Percentiles rank a stretch among this genome's conserved stretches.
phyloP scores from a whole-genome alignment of 164 flowering plant genomes.

The Macadamia integrifolia region DNA sequence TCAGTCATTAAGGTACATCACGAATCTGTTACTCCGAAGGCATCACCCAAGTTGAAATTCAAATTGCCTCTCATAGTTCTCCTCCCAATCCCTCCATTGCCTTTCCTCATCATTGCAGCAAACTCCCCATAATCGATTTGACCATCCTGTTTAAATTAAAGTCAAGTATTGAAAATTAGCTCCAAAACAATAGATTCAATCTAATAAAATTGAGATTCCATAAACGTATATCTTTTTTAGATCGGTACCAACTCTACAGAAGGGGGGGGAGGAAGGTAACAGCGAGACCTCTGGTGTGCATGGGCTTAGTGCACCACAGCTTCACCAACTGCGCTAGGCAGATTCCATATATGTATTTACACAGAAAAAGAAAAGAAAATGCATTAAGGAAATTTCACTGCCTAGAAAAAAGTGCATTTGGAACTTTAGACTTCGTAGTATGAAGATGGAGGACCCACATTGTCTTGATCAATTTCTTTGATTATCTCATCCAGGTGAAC shows the following conservation, averaged over 20 bases:
- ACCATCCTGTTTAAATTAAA: slow-evolving; percentile 52
- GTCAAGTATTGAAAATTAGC: slow-evolving; percentile 1
- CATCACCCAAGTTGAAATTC: slow-evolving; percentile 65
- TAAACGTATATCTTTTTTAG: too few species aligned
- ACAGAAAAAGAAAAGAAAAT: neutral
- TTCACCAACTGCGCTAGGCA: too few species aligned
- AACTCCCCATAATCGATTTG: slow-evolving; percentile 78
- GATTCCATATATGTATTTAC: too few species aligned
- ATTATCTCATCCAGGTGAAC: slow-evolving; percentile 69
- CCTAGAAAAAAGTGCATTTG: neutral
- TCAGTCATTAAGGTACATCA: slow-evolving; percentile 1
- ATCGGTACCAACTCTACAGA: too few species aligned
- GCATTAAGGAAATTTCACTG: neutral
- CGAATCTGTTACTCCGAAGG: slow-evolving; percentile 30
- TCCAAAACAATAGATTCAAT: neutral
- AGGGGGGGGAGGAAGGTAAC: too few species aligned
- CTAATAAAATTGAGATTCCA: too few species aligned
- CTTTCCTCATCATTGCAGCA: slow-evolving; percentile 83
- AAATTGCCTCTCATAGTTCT: slow-evolving; percentile 74
- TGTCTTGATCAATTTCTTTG: slow-evolving; percentile 77
- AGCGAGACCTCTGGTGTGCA: too few species aligned
- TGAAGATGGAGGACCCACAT: slow-evolving; percentile 37
- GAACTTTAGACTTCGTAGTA: neutral
- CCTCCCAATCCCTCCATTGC: slow-evolving; percentile 58
- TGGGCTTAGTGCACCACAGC: too few species aligned